Evolutionary conservation across 2,329 filamentous ascomycete species (phyloP).

Genomic region (Colletotrichum karsti): DNA sequence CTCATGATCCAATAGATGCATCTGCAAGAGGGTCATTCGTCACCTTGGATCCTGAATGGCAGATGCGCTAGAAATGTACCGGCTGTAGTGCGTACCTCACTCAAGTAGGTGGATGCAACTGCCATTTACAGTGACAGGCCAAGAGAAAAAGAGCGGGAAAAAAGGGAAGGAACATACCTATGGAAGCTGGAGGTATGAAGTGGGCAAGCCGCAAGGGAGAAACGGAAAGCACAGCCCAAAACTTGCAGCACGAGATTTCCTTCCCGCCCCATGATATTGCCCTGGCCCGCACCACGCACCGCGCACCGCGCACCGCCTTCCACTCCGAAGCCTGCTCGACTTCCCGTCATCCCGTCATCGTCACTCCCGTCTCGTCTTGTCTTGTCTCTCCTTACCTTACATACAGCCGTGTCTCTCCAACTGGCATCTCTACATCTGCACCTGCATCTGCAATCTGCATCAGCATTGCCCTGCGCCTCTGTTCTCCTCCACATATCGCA

Average conservation of each 20-base stretch:
- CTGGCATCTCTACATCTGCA: background rate
- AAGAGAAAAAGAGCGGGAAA: background rate
- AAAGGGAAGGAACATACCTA: background rate
- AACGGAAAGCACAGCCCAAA: conserved; percentile 21
- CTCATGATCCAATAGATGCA: conserved; percentile 23
- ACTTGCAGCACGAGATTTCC: conserved; percentile 24
- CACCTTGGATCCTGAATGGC: conserved; percentile 10
- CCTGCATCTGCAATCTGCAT: background rate
- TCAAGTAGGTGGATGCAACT: background rate
- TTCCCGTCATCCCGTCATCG: background rate
- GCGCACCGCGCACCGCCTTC: background rate
- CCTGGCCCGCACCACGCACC: background rate
- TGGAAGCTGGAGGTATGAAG: too few species aligned
- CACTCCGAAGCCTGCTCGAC: background rate
- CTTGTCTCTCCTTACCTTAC: background rate
- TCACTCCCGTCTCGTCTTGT: background rate
- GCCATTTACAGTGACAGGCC: background rate
- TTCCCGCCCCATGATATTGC: conserved; percentile 20
- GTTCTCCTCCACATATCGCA: background rate
- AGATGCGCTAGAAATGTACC: background rate
- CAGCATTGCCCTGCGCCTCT: conserved; percentile 12
- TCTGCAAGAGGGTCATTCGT: conserved; percentile 26
- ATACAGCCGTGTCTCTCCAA: background rate
- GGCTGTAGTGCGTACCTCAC: conserved; percentile 2
- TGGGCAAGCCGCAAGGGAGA: conserved; percentile 2